Base-by-base conservation (phyloP, 2,329 filamentous ascomycete species). In the Beauveria pseudobassiana region DNA sequence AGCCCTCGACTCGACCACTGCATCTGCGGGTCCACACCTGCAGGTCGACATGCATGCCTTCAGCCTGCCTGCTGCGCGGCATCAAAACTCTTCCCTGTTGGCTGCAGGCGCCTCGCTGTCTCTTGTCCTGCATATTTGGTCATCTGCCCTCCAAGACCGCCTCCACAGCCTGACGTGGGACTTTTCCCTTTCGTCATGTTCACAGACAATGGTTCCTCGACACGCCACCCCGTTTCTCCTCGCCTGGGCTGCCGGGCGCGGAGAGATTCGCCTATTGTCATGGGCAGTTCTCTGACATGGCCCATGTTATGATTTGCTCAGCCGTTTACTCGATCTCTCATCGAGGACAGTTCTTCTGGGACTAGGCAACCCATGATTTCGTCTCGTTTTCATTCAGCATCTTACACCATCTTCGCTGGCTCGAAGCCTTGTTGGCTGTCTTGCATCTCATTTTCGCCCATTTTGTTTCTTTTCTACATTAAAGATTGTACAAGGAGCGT, bases 341-440 rank as follows among this genome's bases (percentile, higher is more conserved):
- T 59, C 24, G 58, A 46, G 49, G 26, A 38, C 40, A 46, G 40
- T 53, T 40, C n/a, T 59, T 22, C 18, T 3, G 9, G 38, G 14
- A 10, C 30, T 18, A 18, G 26, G 50, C 42, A 43, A 6, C 8
- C n/a, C 22, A 18, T 48, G 10, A 20, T 20, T 30, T 42, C 26
- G 18, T 53, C 56, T 49, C 51, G 55, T 40, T 16, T 28, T 38
- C 26, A 46, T 50, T 52, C 49, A 43, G 12, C 46, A 42, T 43
- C 38, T 40, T 43, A 45, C 43, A 52, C 62, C 59, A 61, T 63
- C 65, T 62, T 68, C 64, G 66, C 68, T 64, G 67, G 68, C 62
- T 63, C 68, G 66, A 55, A 61, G 50, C 59, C 49, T 38, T 45
- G 38, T 52, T 40, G 50, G 38, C 56, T 43, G 18, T 30, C 24